Evolutionary conservation across 2,329 filamentous ascomycete genomes (phyloP).

Genomic region (Fusarium anthophilum): DNA sequence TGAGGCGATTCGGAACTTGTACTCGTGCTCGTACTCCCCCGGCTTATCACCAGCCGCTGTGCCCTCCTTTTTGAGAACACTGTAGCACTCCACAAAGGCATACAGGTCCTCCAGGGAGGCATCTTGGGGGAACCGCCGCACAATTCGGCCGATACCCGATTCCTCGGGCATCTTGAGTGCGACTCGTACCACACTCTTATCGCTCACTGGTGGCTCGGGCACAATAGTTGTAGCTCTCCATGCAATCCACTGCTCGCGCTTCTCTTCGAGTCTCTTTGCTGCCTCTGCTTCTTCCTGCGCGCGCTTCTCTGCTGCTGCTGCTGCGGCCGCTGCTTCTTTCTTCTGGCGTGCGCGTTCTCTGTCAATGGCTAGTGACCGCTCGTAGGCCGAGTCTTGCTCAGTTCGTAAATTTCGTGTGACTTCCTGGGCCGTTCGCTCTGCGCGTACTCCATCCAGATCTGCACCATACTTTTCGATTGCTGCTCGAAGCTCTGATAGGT

Average conservation of each 20-base stretch:
- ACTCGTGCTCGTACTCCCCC: conserved; percentile 79
- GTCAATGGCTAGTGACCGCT: conserved; percentile 88
- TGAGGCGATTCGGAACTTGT: conserved; percentile 85
- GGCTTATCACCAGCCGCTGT: conserved; percentile 57
- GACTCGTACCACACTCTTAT: conserved; percentile 77
- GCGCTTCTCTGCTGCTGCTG: conserved; percentile 72
- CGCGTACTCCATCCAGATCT: conserved; percentile 78
- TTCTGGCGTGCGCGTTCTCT: conserved; percentile 82
- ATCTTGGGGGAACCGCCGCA: conserved; percentile 77
- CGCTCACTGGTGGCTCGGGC: conserved; percentile 70
- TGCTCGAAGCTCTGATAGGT: conserved; percentile 77
- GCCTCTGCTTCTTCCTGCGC: conserved; percentile 70
- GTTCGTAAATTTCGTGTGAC: conserved; percentile 82
- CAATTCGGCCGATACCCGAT: conserved; percentile 74
- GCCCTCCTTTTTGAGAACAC: conserved; percentile 62
- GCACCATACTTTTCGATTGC: conserved; percentile 80
- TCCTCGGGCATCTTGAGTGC: conserved; percentile 70
- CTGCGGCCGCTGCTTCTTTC: conserved; percentile 78
- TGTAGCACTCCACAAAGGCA: conserved; percentile 94
- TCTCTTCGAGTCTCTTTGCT: conserved; percentile 58
- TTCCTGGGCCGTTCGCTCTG: conserved; percentile 81
- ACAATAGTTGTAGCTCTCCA: conserved; percentile 79
- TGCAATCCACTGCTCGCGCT: conserved; percentile 74
- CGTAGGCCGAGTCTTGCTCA: conserved; percentile 93
- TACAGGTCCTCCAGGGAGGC: conserved; percentile 88